Evolutionary conservation across 306 rosid genomes (phyloP), one percentile per base, ranked within the genome.

Genomic region (Geum urbanum): DNA sequence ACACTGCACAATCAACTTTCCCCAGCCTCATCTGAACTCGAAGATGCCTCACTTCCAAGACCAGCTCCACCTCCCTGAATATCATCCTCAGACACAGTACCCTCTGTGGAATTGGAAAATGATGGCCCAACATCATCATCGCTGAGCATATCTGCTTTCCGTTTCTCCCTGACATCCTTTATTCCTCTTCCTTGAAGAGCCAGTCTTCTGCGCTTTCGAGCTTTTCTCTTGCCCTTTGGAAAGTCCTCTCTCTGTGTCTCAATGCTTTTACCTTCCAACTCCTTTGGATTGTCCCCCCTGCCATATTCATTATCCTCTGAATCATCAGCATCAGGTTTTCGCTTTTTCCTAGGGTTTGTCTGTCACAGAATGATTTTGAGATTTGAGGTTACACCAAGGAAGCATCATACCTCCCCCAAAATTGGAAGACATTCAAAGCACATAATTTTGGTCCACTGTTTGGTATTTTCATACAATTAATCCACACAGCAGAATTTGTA

Each of bases 181-280:
- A 90, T 85, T 49, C 94, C 97, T 83, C 85, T 84, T 61, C 98
- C 98, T 81, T 90, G 98, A 59, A 90, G 92, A 66, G 92, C 91
- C 16, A 94, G 84, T 59, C 96, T 89, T 85, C 97, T 82, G 74
- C 98, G 95, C 39, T 90, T 94, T 72, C 98, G 77, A 9, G 90
- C 92, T 79, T 94, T 90, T 63, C 98, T 85, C 87, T 94, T 94
- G 59, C 98, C 97, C 84, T 90, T 94, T 3, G 98, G 98, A 77
- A 82, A 85, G 56, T 94, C 97, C 76, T 88, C 98, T 71, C 82
- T 90, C 66, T 80, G 95, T 51, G 92, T 74, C 71, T 88, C 92
- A 7, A 94, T 84, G 84, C 89, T 87, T 81, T 82, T 94, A 79
- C 91, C 84, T 15, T 88, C 96, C 0, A 45, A 72, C 63, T 74